These are phyloP conservation scores for Pythium chondricola DNA, from an alignment of 352 stramenopile genomes.

Conservation along the genomic window DNA sequence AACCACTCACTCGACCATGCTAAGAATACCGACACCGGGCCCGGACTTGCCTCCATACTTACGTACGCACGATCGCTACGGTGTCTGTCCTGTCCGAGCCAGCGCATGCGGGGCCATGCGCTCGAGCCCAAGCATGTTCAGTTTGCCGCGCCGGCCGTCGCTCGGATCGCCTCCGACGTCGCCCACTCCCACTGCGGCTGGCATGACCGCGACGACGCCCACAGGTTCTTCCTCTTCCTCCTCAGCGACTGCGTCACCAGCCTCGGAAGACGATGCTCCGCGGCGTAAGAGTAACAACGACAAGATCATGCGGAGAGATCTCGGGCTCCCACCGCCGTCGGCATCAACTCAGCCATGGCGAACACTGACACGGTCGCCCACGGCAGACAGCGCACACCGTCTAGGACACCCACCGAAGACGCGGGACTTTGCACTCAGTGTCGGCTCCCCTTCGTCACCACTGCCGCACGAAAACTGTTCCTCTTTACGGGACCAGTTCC, in stretches of 20 bases:
- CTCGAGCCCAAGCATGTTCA: conserved; percentile 25
- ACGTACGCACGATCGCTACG: too few relatives aligned
- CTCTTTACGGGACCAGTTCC: conserved; percentile 75
- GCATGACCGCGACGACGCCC: conserved; percentile 9
- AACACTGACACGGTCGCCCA: conserved; percentile 23
- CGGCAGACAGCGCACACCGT: conserved; percentile 15
- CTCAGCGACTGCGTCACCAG: neutral
- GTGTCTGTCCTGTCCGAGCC: too few relatives aligned
- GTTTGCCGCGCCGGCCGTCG: conserved; percentile 17
- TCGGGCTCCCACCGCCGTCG: neutral
- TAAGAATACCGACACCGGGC: too few relatives aligned
- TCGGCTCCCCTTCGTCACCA: conserved; percentile 28
- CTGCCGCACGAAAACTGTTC: conserved; percentile 57
- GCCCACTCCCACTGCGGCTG: neutral
- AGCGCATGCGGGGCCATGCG: too few relatives aligned
- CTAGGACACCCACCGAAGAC: conserved; percentile 31
- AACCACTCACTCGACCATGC: too few relatives aligned
- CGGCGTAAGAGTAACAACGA: conserved; percentile 21
- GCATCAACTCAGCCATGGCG: conserved; percentile 9
- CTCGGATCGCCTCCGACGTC: conserved; percentile 1
- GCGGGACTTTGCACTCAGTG: conserved; percentile 51
- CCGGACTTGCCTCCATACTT: too few relatives aligned
- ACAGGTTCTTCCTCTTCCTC: neutral
- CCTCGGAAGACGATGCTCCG: conserved; percentile 1
- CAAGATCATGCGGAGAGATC: conserved; percentile 3